Evolutionary conservation across 2,329 filamentous ascomycete genomes (phyloP).

Genomic region (Teratosphaeria nubilosa): DNA sequence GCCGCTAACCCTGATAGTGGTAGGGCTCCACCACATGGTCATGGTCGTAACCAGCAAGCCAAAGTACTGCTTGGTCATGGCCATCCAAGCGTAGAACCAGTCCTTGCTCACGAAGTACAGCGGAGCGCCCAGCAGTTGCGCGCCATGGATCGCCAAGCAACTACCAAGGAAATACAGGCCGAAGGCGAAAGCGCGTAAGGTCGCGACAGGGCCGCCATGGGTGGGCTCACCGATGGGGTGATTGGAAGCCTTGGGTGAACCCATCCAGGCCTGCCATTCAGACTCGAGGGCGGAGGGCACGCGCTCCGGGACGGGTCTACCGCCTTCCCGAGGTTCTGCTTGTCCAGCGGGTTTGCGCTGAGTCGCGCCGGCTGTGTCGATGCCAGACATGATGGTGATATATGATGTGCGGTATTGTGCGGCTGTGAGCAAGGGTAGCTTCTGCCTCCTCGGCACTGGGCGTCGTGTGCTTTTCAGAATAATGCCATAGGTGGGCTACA

Average conservation of each 20-base stretch:
- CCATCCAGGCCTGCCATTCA: conserved; percentile 11
- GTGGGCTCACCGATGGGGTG: conserved; percentile 28
- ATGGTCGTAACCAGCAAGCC: conserved; percentile 65
- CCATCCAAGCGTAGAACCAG: conserved; percentile 74
- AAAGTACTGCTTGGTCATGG: conserved; percentile 76
- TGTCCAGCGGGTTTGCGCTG: neutral
- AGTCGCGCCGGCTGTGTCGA: neutral
- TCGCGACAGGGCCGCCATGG: conserved; percentile 33
- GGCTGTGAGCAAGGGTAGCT: neutral
- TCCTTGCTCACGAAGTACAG: conserved; percentile 65
- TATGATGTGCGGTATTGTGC: neutral
- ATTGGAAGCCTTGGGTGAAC: conserved; percentile 5
- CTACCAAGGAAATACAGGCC: conserved; percentile 36
- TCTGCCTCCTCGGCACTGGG: neutral
- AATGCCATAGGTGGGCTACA: neutral
- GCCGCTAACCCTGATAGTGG: conserved; percentile 68
- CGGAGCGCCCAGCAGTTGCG: conserved; percentile 63
- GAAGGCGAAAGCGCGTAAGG: conserved; percentile 35
- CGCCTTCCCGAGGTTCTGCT: neutral
- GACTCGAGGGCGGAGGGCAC: conserved; percentile 5
- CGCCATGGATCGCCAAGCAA: conserved; percentile 42
- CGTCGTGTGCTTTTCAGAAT: conserved; percentile 6
- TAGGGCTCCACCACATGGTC: conserved; percentile 78
- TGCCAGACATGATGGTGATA: neutral
- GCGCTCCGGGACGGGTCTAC: neutral